Base-by-base conservation (phyloP, 495 filamentous ascomycete species). In the Letharia columbiana region DNA sequence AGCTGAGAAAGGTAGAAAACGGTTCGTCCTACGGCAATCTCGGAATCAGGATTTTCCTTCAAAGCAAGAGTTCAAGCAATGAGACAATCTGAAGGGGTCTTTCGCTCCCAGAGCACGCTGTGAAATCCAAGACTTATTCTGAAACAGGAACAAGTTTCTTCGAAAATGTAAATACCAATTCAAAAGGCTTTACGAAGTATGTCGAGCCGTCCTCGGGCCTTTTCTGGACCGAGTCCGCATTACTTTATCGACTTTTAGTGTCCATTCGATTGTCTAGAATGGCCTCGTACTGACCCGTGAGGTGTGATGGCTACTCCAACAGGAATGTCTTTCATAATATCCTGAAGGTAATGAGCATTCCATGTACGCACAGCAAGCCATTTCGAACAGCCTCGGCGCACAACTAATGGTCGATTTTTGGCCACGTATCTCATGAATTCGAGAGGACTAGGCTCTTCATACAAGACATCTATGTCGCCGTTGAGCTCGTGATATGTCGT, bases 271-370 rank as follows among this genome's bases (percentile, higher is more conserved):
- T 28, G 9, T 12, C 12, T 20, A 17, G 54, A 17, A 54, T 23
- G 44, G 17, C 9, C 31, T 52, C 12, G 1, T 40, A 77, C 79
- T 65, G 78, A 88, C 81, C 89, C 89, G 18, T 72, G 66, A 1
- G 88, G 87, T 28, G 89, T 91, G 10, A 90, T 77, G 35, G 89
- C 89, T 49, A 92, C 86, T 61, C 87, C 86, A 59, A 92, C 84
- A 4, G 71, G 73, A 54, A 78, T 70, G 7, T 76, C 76, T 13
- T 72, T 75, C 71, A 92, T 80, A 12, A 70, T 69, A n/a, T 76
- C 63, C 39, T 75, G 76, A 6, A 92, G 74, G 67, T 82, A 86
- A 11, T 67, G 68, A 17, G 79, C 77, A 63, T 81, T 81, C 89
- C 89, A 92, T 31, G 74, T 81, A 64, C 72, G 69, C 5, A 76